phyloP scores from a whole-genome alignment of 345 rosid genomes.

The Salix exigua region DNA sequence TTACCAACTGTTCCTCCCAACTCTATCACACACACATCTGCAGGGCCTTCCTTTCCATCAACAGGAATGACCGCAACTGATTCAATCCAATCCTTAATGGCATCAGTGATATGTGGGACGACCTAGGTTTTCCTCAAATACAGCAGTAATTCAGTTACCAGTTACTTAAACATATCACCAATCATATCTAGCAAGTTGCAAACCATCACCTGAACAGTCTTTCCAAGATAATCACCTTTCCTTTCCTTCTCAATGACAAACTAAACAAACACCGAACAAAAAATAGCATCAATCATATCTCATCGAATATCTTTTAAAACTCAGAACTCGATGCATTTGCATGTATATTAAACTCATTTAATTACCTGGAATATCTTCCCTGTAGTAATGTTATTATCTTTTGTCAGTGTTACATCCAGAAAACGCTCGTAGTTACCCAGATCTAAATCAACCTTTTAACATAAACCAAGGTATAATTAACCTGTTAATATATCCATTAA shows the following conservation, averaged over 20 bases:
- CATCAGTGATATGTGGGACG: constrained; percentile 38
- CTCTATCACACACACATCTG: constrained; percentile 36
- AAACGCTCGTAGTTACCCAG: constrained; percentile 96
- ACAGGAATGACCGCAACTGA: constrained; percentile 25
- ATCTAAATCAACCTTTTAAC: constrained; percentile 81
- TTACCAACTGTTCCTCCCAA: constrained; percentile 39
- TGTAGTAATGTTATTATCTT: constrained; percentile 85
- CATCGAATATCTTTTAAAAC: constrained; percentile 5
- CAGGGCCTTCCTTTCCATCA: constrained; percentile 30
- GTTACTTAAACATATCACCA: background rate
- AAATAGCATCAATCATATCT: background rate
- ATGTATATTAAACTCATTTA: constrained; percentile 10
- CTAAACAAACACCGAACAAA: constrained; percentile 10
- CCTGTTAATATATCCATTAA: constrained; percentile 12
- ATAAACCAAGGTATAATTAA: constrained; percentile 18
- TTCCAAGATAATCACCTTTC: constrained; percentile 35
- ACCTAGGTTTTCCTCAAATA: constrained; percentile 16
- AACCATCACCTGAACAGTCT: constrained; percentile 36
- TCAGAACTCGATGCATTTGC: background rate
- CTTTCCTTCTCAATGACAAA: constrained; percentile 37
- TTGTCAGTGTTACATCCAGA: constrained; percentile 82
- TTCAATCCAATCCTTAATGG: constrained; percentile 31
- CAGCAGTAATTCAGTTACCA: background rate
- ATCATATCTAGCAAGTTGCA: background rate
- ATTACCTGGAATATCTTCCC: constrained; percentile 96